These are phyloP conservation scores for Gynochthodes officinalis DNA, from an alignment of 257 asterid genomes.

Conservation along the genomic window DNA sequence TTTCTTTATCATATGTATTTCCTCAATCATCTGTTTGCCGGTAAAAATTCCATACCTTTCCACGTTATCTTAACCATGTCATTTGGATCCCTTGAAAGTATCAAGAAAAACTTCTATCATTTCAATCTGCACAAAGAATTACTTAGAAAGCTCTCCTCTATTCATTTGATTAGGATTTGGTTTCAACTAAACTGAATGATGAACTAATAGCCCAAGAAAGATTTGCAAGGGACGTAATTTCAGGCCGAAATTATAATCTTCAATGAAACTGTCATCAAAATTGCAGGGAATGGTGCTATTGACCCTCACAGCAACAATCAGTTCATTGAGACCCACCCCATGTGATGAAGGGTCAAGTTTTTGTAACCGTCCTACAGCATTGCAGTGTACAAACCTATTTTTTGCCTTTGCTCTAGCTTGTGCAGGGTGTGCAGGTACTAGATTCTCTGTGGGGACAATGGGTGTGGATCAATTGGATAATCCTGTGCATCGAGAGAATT, in stretches of 20 bases:
- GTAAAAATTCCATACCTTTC: not conserved
- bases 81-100: too few species aligned
- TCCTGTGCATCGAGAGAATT: slow-evolving; percentile 41
- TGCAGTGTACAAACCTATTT: slow-evolving; percentile 39
- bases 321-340: slow-evolving; percentile 42
- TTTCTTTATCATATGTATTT: slow-evolving; percentile 23
- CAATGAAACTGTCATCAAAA: not conserved
- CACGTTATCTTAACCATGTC: too few species aligned
- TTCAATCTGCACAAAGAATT: too few species aligned
- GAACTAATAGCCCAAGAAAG: too few species aligned
- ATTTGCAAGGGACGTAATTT: too few species aligned
- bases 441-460: slow-evolving; percentile 63
- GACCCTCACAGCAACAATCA: slow-evolving; percentile 42
- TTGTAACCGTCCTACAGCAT: slow-evolving; percentile 40
- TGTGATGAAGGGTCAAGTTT: slow-evolving; percentile 36
- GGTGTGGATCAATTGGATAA: slow-evolving; percentile 58
- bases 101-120: too few species aligned
- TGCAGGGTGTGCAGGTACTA: slow-evolving; percentile 62
- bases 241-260: too few species aligned
- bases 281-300: slow-evolving; percentile 46
- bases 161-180: too few species aligned
- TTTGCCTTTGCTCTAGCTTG: slow-evolving; percentile 46
- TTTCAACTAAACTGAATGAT: too few species aligned
- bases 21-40: slow-evolving; percentile 22
- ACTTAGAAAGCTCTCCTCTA: too few species aligned